Conservation (phyloP, 2,329 filamentous ascomycete genomes). For the Hirsutella rhossiliensis region DNA sequence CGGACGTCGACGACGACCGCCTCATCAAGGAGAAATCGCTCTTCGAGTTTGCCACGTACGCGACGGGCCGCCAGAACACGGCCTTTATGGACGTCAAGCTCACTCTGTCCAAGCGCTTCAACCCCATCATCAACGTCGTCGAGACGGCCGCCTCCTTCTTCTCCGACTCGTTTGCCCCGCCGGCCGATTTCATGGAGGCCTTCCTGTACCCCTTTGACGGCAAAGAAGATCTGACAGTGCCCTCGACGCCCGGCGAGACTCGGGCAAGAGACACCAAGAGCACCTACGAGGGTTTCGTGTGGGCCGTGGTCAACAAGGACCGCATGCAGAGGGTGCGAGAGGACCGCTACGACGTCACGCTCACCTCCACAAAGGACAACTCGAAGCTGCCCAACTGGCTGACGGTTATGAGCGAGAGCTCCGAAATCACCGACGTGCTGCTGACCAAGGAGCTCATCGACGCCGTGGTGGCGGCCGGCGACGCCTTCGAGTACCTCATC, state of each 20-base stretch:
- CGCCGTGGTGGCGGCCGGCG: conserved; percentile 66
- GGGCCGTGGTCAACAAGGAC: conserved; percentile 91
- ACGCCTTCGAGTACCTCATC: conserved; percentile 72
- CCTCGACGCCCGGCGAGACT: conserved; percentile 42
- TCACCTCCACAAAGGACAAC: conserved; percentile 89
- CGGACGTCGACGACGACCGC: conserved; percentile 23
- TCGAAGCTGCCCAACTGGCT: conserved; percentile 80
- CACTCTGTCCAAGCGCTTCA: conserved; percentile 74
- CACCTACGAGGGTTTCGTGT: conserved; percentile 83
- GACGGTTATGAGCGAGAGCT: conserved; percentile 93
- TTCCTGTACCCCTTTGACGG: conserved; percentile 84
- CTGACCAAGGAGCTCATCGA: conserved; percentile 80
- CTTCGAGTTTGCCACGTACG: conserved; percentile 79
- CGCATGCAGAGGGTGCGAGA: conserved; percentile 82
- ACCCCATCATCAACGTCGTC: conserved; percentile 50
- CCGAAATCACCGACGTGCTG: conserved; percentile 80
- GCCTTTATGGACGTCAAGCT: conserved; percentile 83
- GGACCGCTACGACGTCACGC: conserved; percentile 85
- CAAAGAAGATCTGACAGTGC: conserved; percentile 69
- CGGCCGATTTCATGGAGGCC: conserved; percentile 64
- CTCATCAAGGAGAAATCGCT: conserved; percentile 77
- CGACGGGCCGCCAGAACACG: conserved; percentile 82
- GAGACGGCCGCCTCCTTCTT: conserved; percentile 65
- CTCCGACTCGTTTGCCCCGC: conserved; percentile 60
- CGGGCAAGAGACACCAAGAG: conserved; percentile 49